Evolutionary conservation across 2,329 filamentous ascomycete species (phyloP).

Genomic region (Aspergillus puulaauensis): DNA sequence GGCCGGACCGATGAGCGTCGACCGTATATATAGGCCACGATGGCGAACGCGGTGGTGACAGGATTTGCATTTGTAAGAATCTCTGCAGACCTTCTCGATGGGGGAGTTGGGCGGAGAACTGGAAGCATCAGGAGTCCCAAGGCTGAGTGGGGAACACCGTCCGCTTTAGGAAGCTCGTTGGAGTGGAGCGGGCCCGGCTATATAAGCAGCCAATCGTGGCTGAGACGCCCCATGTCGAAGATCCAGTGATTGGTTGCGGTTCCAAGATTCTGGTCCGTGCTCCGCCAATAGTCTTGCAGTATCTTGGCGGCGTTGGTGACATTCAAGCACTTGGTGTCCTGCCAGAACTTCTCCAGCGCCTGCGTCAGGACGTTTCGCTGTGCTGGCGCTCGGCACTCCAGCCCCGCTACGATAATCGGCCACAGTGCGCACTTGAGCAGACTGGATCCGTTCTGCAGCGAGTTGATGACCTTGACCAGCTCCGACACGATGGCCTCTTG

Average conservation of each 20-base stretch:
- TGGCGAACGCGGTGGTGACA: not conserved
- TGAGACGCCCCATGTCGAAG: conserved; percentile 10
- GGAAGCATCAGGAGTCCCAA: too few species aligned
- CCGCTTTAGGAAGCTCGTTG: conserved; percentile 22
- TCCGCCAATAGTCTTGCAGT: conserved; percentile 15
- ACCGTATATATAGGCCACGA: not conserved
- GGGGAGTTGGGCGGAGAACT: not conserved
- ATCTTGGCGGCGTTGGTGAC: conserved; percentile 21
- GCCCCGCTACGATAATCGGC: conserved; percentile 20
- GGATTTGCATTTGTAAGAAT: not conserved
- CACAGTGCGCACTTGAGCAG: conserved; percentile 26
- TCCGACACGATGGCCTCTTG: not conserved
- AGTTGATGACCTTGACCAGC: conserved; percentile 8
- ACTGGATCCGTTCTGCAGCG: conserved; percentile 1
- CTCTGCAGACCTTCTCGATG: conserved; percentile 5
- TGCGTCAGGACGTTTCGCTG: conserved; percentile 4
- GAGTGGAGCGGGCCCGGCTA: conserved; percentile 20
- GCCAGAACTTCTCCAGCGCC: conserved; percentile 18
- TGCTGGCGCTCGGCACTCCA: conserved; percentile 13
- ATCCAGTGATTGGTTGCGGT: conserved; percentile 1
- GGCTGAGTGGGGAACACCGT: too few species aligned
- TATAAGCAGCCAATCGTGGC: conserved; percentile 17
- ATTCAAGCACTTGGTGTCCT: conserved; percentile 20
- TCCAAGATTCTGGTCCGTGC: not conserved
- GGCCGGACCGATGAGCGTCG: not conserved